Evolutionary conservation across 2,329 filamentous ascomycete genomes (phyloP).

Genomic region (Lasiodiplodia theobromae): DNA sequence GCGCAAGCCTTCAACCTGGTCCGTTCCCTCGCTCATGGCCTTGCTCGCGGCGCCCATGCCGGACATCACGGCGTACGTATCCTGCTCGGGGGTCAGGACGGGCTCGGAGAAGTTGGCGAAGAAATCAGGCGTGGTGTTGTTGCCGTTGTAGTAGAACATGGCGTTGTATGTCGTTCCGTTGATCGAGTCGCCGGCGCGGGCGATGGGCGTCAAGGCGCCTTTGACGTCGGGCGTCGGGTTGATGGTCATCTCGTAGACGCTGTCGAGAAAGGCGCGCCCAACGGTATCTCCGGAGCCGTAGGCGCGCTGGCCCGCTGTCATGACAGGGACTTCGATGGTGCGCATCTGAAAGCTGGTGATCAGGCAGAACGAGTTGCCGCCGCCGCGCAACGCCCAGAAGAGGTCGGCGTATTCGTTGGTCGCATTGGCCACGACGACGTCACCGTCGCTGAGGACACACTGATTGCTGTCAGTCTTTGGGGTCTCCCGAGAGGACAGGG

Average conservation of each 20-base stretch:
- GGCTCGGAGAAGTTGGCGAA: conserved; percentile 16
- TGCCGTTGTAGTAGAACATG: conserved; percentile 36
- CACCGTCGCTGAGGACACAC: conserved; percentile 46
- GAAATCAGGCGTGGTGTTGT: background rate
- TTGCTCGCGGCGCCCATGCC: conserved; percentile 8
- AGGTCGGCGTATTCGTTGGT: conserved; percentile 48
- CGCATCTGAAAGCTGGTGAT: conserved; percentile 38
- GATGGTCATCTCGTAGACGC: conserved; percentile 31
- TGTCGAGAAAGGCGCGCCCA: conserved; percentile 29
- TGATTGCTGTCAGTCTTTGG: background rate
- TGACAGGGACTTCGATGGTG: conserved; percentile 16
- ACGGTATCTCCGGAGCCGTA: conserved; percentile 30
- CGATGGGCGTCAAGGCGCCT: conserved; percentile 34
- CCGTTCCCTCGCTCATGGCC: conserved; percentile 6
- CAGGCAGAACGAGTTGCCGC: conserved; percentile 44
- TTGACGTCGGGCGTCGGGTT: conserved; percentile 30
- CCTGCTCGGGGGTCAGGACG: conserved; percentile 2
- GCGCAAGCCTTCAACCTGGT: conserved; percentile 1
- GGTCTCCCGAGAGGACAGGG: background rate
- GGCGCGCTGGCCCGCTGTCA: conserved; percentile 33
- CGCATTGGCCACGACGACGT: conserved; percentile 52
- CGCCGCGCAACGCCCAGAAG: conserved; percentile 51
- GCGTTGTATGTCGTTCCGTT: conserved; percentile 34
- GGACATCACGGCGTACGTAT: background rate
- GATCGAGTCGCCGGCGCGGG: conserved; percentile 32